Conservation (phyloP, 192 early-diverging fungal species). For the Gonapodya sp. region DNA sequence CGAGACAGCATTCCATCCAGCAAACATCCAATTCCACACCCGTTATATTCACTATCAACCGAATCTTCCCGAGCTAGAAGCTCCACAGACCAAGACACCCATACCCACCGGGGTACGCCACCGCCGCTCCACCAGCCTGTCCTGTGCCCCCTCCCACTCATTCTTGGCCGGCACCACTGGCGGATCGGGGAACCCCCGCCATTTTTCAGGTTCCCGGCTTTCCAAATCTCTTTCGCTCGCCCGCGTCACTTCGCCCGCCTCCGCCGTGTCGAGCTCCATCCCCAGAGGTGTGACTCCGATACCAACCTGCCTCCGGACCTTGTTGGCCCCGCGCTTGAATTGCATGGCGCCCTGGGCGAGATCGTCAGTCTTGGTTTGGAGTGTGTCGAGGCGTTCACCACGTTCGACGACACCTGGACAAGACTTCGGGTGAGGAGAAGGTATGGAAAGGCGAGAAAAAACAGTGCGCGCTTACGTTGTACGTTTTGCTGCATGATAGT, state of each 20-base stretch:
- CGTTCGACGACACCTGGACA: background rate
- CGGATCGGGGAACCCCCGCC: no score
- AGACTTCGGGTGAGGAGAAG: background rate
- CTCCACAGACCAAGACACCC: no score
- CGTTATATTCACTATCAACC: no score
- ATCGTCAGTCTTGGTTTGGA: slow-evolving; percentile 10
- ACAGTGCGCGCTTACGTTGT: background rate
- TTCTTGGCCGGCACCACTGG: no score
- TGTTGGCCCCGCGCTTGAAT: slow-evolving; percentile 11
- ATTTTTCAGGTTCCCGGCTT: no score
- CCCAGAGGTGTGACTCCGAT: background rate
- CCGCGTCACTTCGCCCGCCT: background rate
- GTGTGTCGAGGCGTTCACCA: background rate
- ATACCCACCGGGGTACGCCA: background rate
- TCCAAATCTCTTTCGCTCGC: background rate
- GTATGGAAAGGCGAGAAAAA: background rate
- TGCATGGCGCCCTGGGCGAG: background rate
- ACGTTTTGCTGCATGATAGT: slow-evolving; percentile 9
- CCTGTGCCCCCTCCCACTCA: no score
- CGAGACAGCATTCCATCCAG: no score
- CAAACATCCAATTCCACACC: no score
- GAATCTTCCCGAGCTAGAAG: no score
- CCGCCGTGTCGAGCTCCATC: background rate
- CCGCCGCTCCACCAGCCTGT: no score
- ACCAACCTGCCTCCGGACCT: slow-evolving; percentile 1